Evolutionary conservation across 1,284 basidiomycete species (phyloP).

Genomic region (Sutorius eximius): DNA sequence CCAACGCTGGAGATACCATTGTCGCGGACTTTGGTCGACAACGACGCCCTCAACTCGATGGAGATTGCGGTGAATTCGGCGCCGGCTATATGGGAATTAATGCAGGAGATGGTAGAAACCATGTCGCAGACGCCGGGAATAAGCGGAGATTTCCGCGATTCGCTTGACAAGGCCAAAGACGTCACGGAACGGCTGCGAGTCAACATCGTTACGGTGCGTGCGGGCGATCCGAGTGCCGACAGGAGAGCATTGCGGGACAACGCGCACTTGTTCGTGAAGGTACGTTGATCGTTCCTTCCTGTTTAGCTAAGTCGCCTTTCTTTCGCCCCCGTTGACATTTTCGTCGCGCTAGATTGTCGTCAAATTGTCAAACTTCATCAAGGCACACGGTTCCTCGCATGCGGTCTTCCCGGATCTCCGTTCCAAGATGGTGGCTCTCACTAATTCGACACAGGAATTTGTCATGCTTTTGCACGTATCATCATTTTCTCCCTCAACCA

Average conservation of each 20-base stretch:
- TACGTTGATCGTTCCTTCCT: constrained; percentile 31
- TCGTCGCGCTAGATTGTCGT: constrained; percentile 55
- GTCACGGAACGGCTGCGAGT: constrained; percentile 58
- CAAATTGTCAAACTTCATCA: constrained; percentile 65
- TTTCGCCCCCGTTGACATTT: constrained; percentile 1
- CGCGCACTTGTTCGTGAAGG: constrained; percentile 73
- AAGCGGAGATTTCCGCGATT: constrained; percentile 47
- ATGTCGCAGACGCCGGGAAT: constrained; percentile 41
- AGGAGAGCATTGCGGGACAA: constrained; percentile 64
- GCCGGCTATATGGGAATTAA: constrained; percentile 70
- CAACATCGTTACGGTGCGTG: constrained; percentile 53
- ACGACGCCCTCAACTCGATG: constrained; percentile 68
- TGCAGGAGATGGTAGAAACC: constrained; percentile 54
- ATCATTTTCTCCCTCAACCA: constrained; percentile 63
- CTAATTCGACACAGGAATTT: constrained; percentile 76
- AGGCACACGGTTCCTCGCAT: constrained; percentile 54
- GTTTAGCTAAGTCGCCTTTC: not conserved
- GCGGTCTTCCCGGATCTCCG: constrained; percentile 59
- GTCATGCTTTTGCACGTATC: constrained; percentile 77
- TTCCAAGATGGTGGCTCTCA: constrained; percentile 67
- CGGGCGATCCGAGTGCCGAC: constrained; percentile 48
- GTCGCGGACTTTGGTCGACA: constrained; percentile 62
- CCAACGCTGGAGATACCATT: constrained; percentile 46
- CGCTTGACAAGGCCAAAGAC: constrained; percentile 53
- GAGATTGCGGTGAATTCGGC: constrained; percentile 66